Evolutionary conservation across 345 rosid genomes (phyloP), one percentile per base, ranked within the genome.

Genomic region (Gossypium turneri): DNA sequence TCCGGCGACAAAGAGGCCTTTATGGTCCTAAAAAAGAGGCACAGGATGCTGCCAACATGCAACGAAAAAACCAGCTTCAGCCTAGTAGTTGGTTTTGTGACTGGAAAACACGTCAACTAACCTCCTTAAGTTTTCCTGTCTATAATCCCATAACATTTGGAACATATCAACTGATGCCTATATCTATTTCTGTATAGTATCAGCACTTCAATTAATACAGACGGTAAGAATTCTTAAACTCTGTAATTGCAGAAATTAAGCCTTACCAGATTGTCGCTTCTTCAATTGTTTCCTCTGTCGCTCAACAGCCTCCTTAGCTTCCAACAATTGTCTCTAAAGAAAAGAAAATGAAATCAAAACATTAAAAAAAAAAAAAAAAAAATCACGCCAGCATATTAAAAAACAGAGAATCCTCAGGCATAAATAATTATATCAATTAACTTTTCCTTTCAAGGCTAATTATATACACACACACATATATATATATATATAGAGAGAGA

Each of bases 291-390:
- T 95, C 70, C 99, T 86, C 79, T 89, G 98, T 70, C 98, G 88
- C 82, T 95, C 99, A 76, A 95, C 83, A 72, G 93, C 92, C 85
- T 95, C 99, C 87, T 90, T 95, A 19, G 90, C 90, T 86, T 95
- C 98, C 76, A 95, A 83, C 80, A 95, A 77, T 80, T 91, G 96
- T 78, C 81, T 90, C 99, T 95, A 79, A 74, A 63, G 63, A 71
- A 45, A 67, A 16, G 72, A 55, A 27, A 74, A 74, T 48, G 41
- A 47, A 67, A 20, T 45, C 1, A 20, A 67, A 29, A 8, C 41
- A 3, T 5, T 70, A 51, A 52, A 29, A 52, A 67, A 55, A 53
- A 53, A 67, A 55, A 53, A 53, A 27, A 8, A 58, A 59, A 13
- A 8, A 41, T 72, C 27, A 44, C 16, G 38, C 1, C 0, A 57